Base-by-base conservation (phyloP, 2,329 filamentous ascomycete genomes). In the Colletotrichum coccodes region DNA sequence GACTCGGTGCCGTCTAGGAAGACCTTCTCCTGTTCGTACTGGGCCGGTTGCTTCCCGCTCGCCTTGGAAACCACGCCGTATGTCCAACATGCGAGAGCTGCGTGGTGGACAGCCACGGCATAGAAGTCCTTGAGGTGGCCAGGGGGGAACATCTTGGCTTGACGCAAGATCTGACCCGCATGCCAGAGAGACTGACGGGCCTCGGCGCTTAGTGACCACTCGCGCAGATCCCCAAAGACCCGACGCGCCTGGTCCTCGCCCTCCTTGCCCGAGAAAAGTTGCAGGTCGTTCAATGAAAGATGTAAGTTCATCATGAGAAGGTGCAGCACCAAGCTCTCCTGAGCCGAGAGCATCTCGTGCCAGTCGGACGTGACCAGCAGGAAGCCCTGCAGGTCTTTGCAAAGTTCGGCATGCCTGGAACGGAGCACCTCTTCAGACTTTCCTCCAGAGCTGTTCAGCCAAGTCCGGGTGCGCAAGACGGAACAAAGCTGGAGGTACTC, bases 71-170 rank as follows among this genome's bases (percentile, higher is more conserved):
- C 82, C 0, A 93, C 86, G 0, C 90, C 90, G 72, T 91, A 92
- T 0, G 87, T 87, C 92, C 92, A 94, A 46, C 94, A 80, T 0
- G 89, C 87, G 5, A 94, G 81, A 14, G 87, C 85, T 4, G 90
- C 90, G 75, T 93, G 91, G 74, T 93, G 92, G 0, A 93, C 85
- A 0, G 87, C 89, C 7, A 93, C 87, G 0, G 91, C 90, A 70
- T 89, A 87, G 75, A 93, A 93, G 70, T 91, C 89, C 49, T 88
- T 87, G 4, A 93, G 77, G 12, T 86, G 82, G 0, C 85, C 83
- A 2, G 80, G 76, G 0, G 88, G 84, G 54, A 90, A 86, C 54
- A 79, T 69, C 73, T 85, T 87, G 2, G 89, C 90, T 46, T 87
- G 85, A 8, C 89, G 85, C 6, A 93, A 76, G 1, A 92, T 84